Evolutionary conservation across 2,329 filamentous ascomycete species (phyloP).

Genomic region (Fusarium mangiferae): DNA sequence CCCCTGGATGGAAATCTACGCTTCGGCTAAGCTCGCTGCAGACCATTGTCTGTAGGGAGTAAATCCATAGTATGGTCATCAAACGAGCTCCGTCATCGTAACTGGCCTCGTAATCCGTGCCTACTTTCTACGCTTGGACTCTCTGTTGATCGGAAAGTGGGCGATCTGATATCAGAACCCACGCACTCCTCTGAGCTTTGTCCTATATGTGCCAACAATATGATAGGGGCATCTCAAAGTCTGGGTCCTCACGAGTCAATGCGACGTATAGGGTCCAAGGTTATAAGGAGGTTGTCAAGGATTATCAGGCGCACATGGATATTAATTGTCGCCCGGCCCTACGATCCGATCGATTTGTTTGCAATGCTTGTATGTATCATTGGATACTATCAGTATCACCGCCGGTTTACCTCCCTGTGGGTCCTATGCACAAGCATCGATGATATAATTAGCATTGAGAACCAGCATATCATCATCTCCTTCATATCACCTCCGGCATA

Average conservation of each 20-base stretch:
- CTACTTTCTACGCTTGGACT: neutral
- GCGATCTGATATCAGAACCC: neutral
- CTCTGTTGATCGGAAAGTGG: constrained; percentile 2
- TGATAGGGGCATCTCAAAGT: neutral
- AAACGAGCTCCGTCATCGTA: neutral
- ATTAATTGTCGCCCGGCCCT: neutral
- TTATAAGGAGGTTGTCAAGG: neutral
- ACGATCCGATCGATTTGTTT: constrained; percentile 9
- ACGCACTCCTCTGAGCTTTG: neutral
- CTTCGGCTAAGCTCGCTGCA: neutral
- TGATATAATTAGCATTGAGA: neutral
- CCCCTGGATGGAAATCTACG: neutral
- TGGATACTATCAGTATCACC: neutral
- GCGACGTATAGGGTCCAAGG: neutral
- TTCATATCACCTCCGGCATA: neutral
- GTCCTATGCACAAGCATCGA: neutral
- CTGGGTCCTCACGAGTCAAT: neutral
- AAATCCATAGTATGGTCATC: neutral
- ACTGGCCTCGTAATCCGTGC: neutral
- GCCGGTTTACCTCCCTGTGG: neutral
- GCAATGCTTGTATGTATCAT: neutral
- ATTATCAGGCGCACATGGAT: neutral
- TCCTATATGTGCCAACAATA: constrained; percentile 3
- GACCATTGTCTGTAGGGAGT: neutral
- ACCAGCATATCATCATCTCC: neutral